Base-by-base conservation (phyloP, 257 asterid genomes). In the Thymus quinquecostatus region DNA sequence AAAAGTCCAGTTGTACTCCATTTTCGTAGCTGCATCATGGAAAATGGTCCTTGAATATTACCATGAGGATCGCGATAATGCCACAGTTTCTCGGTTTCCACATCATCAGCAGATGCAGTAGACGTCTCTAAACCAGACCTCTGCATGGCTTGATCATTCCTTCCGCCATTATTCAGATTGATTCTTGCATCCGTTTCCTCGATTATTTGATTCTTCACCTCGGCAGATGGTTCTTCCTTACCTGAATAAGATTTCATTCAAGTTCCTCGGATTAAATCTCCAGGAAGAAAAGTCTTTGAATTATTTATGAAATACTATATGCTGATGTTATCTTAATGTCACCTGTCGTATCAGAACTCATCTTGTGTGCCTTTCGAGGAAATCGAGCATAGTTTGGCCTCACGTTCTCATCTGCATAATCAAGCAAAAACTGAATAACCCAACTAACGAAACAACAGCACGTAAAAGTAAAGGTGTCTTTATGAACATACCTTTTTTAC, bases 51-150 rank as follows among this genome's bases (percentile, higher is more conserved):
- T 80, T 89, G 99, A 76, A 89, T 86, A 80, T 78, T 87, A 61
- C 96, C 92, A 75, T 83, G 80, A 34, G 98, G 99, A 78, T 95
- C 99, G 30, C 97, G 98, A 66, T 95, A 95, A 78, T 92, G 96
- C 99, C 99, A 95, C 72, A 92, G 74, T 66, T 86, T 89, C 68
- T 95, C 96, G 34, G 86, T 86, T 75, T 89, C 99, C 55, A 84
- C 78, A 66, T 66, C 69, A 72, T 76, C 79, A 70, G 73, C 34
- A 33, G 90, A 60, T 49, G 77, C 73, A 62, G 82, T 56, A 11
- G 88, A 75, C 69, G 82, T 71, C 81, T 85, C 93, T 44, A 84
- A 71, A 68, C 75, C 85, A 64, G 84, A 76, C 66, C 86, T 80
- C 75, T 36, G 72, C 63, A 74, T 72, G 68, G 85, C 73, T 47